These are phyloP conservation scores for Geotrichum citri-aurantii DNA, from an alignment of 1,139 yeast species.

Conservation along the genomic window DNA sequence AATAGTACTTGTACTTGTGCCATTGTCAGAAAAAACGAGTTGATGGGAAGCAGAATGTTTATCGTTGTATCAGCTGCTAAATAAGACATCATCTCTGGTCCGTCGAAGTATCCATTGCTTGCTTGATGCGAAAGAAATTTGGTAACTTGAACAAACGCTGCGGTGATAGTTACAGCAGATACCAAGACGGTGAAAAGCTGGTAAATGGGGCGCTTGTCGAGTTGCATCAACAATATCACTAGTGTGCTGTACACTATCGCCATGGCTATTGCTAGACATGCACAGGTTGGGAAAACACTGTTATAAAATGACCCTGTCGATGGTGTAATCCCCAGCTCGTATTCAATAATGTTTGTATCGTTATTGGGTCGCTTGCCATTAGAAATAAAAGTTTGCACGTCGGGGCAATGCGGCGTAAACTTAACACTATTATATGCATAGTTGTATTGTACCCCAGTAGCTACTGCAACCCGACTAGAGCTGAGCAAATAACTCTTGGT, in stretches of 20 bases:
- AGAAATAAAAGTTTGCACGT: conserved; percentile 12
- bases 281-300: conserved; percentile 17
- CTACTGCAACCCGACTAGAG: not conserved
- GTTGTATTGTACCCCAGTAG: not conserved
- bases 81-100: conserved; percentile 9
- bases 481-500: not conserved
- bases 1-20: conserved; percentile 17
- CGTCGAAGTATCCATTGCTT: conserved; percentile 13
- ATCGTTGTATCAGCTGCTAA: conserved; percentile 1
- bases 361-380: not conserved
- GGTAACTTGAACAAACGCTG: conserved; percentile 10
- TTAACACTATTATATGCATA: not conserved
- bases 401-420: conserved; percentile 15
- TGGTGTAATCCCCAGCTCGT: not conserved
- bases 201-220: conserved; percentile 10
- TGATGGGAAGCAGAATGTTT: conserved; percentile 8
- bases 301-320: conserved; percentile 7
- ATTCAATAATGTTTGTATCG: conserved; percentile 2
- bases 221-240: conserved; percentile 6
- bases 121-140: conserved; percentile 6
- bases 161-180: conserved; percentile 9
- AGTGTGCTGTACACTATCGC: conserved; percentile 8
- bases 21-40: conserved; percentile 11
- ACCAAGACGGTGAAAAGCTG: conserved; percentile 12
- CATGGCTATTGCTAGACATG: conserved; percentile 12